A percentile compares a stretch with the other conserved stretches of the same genome.
Evolutionary conservation across 148 eudicot species (phyloP).

Genomic region (Chenopodium album): DNA sequence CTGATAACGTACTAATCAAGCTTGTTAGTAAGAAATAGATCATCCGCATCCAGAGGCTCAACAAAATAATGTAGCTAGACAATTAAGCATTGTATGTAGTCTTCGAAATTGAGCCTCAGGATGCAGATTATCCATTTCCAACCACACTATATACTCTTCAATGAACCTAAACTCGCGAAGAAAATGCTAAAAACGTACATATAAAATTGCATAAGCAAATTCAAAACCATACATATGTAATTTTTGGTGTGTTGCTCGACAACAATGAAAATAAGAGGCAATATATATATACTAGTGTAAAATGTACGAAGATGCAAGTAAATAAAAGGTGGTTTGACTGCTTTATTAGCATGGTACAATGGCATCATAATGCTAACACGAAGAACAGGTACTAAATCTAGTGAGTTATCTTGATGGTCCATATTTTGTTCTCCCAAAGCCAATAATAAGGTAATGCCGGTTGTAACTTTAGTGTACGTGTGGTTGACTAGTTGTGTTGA

Average conservation of each 20-base stretch:
- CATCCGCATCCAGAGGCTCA: constrained; percentile 13
- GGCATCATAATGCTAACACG: constrained; percentile 1
- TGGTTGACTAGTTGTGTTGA: too few species aligned
- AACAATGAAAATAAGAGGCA: not conserved
- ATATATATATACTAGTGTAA: not conserved
- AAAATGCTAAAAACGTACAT: not conserved
- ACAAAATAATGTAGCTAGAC: not conserved
- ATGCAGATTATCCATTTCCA: constrained; percentile 15
- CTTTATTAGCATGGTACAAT: too few species aligned
- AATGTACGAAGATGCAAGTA: not conserved
- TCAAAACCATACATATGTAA: not conserved
- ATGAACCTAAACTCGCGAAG: not conserved
- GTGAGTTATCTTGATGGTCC: not conserved
- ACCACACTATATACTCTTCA: not conserved
- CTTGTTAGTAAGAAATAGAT: constrained; percentile 3
- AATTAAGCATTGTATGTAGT: too few species aligned
- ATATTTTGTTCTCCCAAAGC: not conserved
- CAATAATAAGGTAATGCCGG: not conserved
- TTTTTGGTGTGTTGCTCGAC: not conserved
- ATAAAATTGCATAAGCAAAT: not conserved
- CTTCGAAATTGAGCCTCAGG: constrained; percentile 1
- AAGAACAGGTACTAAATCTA: not conserved
- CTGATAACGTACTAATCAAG: too few species aligned
- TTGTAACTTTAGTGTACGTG: not conserved
- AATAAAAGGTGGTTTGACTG: not conserved